These are phyloP conservation scores for Trichosporon faecale DNA, from an alignment of 1,284 basidiomycete species.

Conservation along the genomic window DNA sequence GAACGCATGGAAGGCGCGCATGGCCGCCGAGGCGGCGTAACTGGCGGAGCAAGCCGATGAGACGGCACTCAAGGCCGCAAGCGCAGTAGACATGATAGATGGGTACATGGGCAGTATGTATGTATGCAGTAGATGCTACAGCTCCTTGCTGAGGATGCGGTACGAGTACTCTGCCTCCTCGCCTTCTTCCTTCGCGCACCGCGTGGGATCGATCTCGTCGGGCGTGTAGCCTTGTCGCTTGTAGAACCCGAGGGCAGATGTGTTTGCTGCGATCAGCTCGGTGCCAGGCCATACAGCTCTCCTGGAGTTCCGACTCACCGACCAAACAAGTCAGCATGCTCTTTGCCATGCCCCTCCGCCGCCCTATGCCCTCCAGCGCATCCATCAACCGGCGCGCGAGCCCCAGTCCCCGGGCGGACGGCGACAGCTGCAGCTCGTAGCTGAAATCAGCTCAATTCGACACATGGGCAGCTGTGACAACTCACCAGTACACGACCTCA, in stretches of 20 bases:
- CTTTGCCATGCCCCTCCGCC: slow-evolving; percentile 40
- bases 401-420: slow-evolving; percentile 28
- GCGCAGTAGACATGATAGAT: slow-evolving; percentile 1
- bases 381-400: slow-evolving; percentile 37
- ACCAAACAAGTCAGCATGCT: slow-evolving; percentile 49
- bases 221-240: slow-evolving; percentile 36
- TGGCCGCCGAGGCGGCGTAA: background rate
- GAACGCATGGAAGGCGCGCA: background rate
- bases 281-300: background rate
- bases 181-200: slow-evolving; percentile 33
- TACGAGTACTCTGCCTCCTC: slow-evolving; percentile 29
- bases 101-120: background rate
- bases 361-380: slow-evolving; percentile 40
- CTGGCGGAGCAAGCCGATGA: background rate
- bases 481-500: slow-evolving; percentile 48
- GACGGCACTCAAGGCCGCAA: background rate
- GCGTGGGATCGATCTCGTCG: slow-evolving; percentile 50
- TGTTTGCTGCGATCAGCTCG: slow-evolving; percentile 33
- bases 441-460: slow-evolving; percentile 26
- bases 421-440: slow-evolving; percentile 46
- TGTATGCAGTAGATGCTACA: slow-evolving; percentile 14
- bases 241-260: slow-evolving; percentile 40
- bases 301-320: slow-evolving; percentile 26
- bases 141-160: slow-evolving; percentile 34
- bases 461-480: background rate